Evolutionary conservation across 2,329 filamentous ascomycete species (phyloP).

Genomic region (Colletotrichum spaethianum): DNA sequence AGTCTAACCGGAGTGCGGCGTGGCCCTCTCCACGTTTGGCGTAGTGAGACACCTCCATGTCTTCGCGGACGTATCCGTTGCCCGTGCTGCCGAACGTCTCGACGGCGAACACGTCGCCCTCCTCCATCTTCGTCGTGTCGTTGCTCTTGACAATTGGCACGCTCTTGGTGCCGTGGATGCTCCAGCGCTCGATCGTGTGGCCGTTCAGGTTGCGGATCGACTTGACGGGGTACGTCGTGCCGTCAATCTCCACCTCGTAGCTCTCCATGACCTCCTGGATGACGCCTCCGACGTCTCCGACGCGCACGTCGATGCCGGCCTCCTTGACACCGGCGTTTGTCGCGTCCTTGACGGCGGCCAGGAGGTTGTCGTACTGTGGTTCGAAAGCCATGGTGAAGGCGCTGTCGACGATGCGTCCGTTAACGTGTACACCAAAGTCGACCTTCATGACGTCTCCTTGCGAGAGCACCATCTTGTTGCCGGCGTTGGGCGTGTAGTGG

Average conservation of each 20-base stretch:
- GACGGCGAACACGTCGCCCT: conserved; percentile 86
- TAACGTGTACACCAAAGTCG: conserved; percentile 86
- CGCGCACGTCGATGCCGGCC: conserved; percentile 84
- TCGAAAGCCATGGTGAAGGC: conserved; percentile 87
- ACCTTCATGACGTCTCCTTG: conserved; percentile 86
- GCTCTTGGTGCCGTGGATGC: conserved; percentile 85
- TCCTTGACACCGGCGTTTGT: conserved; percentile 85
- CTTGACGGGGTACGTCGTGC: conserved; percentile 78
- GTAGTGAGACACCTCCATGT: conserved; percentile 91
- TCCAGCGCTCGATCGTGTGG: conserved; percentile 82
- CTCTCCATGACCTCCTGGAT: conserved; percentile 86
- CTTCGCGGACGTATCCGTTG: conserved; percentile 81
- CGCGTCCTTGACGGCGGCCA: conserved; percentile 80
- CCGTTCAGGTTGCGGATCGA: conserved; percentile 81
- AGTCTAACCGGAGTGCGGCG: conserved; percentile 81
- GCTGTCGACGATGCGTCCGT: conserved; percentile 84
- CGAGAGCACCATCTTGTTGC: conserved; percentile 83
- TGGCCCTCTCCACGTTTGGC: conserved; percentile 82
- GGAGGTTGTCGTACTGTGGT: conserved; percentile 81
- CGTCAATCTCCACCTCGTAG: conserved; percentile 80
- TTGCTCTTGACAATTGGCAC: conserved; percentile 84
- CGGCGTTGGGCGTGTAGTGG: conserved; percentile 89
- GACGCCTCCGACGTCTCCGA: conserved; percentile 78
- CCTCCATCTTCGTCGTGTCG: conserved; percentile 88
- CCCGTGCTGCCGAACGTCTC: conserved; percentile 88